Percentiles rank a stretch among this genome's conserved stretches.
Conservation (phyloP, 1,284 basidiomycete genomes). For the Cryptococcus floricola region DNA sequence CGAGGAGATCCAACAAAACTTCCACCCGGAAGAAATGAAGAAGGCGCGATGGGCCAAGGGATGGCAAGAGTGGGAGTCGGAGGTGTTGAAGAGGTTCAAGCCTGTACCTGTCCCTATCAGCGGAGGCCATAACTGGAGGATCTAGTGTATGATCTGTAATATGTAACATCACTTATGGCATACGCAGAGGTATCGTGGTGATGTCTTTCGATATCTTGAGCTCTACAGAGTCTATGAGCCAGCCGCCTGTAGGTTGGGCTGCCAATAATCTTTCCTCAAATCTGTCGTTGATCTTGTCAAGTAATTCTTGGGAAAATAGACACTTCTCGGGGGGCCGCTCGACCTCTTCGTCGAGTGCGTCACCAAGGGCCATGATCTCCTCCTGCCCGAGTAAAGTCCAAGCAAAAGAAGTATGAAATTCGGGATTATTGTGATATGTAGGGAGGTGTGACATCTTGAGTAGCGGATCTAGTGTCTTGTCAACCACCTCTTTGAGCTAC, state of each 20-base stretch:
- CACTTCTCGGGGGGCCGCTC: neutral
- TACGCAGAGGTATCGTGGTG: constrained; percentile 8
- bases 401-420: constrained; percentile 46
- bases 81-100: constrained; percentile 40
- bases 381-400: constrained; percentile 28
- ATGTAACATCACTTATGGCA: constrained; percentile 4
- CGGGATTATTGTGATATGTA: constrained; percentile 39
- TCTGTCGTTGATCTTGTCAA: constrained; percentile 15
- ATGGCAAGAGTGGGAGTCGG: constrained; percentile 46
- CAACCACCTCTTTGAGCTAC: constrained; percentile 27
- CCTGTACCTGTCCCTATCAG: constrained; percentile 31
- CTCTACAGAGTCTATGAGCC: constrained; percentile 26
- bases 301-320: constrained; percentile 12
- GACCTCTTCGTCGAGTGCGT: too few relatives aligned
- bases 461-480: constrained; percentile 30
- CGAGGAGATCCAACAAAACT: constrained; percentile 27
- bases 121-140: constrained; percentile 14
- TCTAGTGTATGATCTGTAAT: neutral
- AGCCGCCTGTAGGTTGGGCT: constrained; percentile 31
- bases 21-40: constrained; percentile 54
- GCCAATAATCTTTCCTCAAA: constrained; percentile 16
- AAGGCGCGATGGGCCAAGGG: constrained; percentile 44
- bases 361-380: neutral
- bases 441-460: constrained; percentile 34
- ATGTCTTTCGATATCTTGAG: constrained; percentile 39